phyloP scores from a whole-genome alignment of 2,329 filamentous ascomycete species.

The Tolypocladium guangdongense region DNA sequence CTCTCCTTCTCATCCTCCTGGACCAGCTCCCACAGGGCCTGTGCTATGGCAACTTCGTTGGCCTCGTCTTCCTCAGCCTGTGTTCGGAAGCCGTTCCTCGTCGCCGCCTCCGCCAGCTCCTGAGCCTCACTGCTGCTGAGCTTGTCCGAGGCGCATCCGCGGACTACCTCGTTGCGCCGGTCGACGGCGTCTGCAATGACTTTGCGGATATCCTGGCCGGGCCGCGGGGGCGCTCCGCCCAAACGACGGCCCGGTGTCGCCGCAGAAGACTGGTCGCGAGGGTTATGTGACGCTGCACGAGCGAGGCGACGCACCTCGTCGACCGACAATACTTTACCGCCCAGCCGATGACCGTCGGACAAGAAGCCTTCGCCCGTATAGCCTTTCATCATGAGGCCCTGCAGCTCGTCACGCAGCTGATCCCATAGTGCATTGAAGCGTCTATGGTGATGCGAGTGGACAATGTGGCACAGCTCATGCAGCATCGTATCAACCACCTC shows the following conservation, averaged over 20 bases:
- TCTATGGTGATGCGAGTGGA: slow-evolving; percentile 71
- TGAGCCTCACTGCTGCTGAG: slow-evolving; percentile 55
- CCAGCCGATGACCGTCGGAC: slow-evolving; percentile 61
- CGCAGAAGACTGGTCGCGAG: slow-evolving; percentile 42
- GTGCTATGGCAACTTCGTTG: slow-evolving; percentile 76
- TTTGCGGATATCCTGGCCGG: slow-evolving; percentile 57
- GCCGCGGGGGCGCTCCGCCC: slow-evolving; percentile 45
- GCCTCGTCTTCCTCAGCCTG: slow-evolving; percentile 81
- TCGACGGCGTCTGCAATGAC: slow-evolving; percentile 64
- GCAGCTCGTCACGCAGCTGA: slow-evolving; percentile 76
- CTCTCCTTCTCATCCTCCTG: slow-evolving; percentile 56
- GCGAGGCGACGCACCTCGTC: slow-evolving; percentile 68
- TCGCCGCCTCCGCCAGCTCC: slow-evolving; percentile 51
- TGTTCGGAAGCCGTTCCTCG: slow-evolving; percentile 66
- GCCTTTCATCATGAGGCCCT: slow-evolving; percentile 64
- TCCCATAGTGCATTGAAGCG: slow-evolving; percentile 84
- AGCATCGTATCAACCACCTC: slow-evolving; percentile 82
- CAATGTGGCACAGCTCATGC: slow-evolving; percentile 85
- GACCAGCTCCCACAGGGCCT: slow-evolving; percentile 76
- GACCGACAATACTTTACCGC: slow-evolving; percentile 52
- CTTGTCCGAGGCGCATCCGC: slow-evolving; percentile 66
- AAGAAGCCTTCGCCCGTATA: slow-evolving; percentile 89
- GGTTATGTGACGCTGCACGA: slow-evolving; percentile 62
- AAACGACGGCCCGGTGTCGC: slow-evolving; percentile 63
- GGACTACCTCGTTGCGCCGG: slow-evolving; percentile 52